A percentile compares a stretch with the other conserved stretches of the same genome.
These are phyloP conservation scores for Fusarium algeriense DNA, from an alignment of 2,329 filamentous ascomycete species.

Conservation along the genomic window DNA sequence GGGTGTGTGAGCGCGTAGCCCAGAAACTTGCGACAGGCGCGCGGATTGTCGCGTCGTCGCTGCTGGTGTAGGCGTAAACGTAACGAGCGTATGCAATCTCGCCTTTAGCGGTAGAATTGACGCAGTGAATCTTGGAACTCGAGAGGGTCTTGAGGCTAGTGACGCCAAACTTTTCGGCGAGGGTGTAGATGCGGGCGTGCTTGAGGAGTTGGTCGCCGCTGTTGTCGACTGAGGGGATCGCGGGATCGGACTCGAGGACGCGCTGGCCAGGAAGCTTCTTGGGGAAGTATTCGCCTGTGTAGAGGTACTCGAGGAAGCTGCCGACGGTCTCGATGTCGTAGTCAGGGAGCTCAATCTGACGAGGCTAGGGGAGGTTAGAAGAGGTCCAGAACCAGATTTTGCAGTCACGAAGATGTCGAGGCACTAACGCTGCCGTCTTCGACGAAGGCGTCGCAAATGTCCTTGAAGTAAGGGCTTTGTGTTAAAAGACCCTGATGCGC, in stretches of 20 bases:
- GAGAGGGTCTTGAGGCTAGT: constrained; percentile 78
- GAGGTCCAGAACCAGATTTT: neutral
- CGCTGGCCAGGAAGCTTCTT: constrained; percentile 72
- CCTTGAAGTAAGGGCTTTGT: constrained; percentile 80
- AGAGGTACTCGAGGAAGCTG: constrained; percentile 57
- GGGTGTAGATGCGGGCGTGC: constrained; percentile 89
- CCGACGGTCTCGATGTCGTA: constrained; percentile 54
- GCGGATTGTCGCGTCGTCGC: constrained; percentile 39
- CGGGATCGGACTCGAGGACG: constrained; percentile 76
- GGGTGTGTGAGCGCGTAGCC: constrained; percentile 67
- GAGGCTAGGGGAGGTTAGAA: constrained; percentile 58
- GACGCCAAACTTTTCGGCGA: constrained; percentile 83
- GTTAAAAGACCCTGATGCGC: constrained; percentile 83
- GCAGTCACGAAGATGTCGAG: neutral
- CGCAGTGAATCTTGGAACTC: constrained; percentile 91
- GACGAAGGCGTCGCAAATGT: constrained; percentile 71
- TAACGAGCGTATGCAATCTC: constrained; percentile 92
- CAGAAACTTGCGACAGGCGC: constrained; percentile 46
- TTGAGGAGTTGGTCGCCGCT: constrained; percentile 86
- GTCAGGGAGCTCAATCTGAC: constrained; percentile 73
- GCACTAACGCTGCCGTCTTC: constrained; percentile 70
- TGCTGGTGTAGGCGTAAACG: constrained; percentile 40
- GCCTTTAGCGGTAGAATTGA: constrained; percentile 87
- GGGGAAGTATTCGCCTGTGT: constrained; percentile 75
- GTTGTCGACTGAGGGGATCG: constrained; percentile 75